Evolutionary conservation across 441 rosid genomes (phyloP).

Genomic region (Rhodomyrtus psidioides): DNA sequence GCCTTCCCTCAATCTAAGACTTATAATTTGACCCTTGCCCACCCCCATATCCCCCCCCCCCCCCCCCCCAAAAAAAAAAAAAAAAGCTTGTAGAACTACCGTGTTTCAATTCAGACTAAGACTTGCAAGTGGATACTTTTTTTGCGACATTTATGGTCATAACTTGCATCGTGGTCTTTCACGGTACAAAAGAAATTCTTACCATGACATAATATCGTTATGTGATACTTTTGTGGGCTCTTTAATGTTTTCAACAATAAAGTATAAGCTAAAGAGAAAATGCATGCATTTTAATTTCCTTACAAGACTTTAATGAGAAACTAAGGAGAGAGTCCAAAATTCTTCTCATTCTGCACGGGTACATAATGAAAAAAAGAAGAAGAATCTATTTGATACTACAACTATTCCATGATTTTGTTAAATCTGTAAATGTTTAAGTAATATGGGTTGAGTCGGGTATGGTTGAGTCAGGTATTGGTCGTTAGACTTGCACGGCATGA

Average conservation of each 20-base stretch:
- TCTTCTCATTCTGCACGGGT: not conserved
- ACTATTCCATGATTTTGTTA: too few relatives aligned
- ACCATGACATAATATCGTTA: not conserved
- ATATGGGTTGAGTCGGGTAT: too few relatives aligned
- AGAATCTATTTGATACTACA: too few relatives aligned
- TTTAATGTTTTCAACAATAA: not conserved
- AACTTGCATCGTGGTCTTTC: not conserved
- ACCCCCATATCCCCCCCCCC: too few relatives aligned
- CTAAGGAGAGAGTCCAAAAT: not conserved
- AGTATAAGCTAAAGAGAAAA: not conserved
- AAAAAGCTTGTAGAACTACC: not conserved
- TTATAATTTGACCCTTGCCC: too few relatives aligned
- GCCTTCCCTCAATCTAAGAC: too few relatives aligned
- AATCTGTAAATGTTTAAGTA: too few relatives aligned
- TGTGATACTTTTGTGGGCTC: not conserved
- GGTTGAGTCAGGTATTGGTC: too few relatives aligned
- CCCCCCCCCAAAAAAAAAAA: too few relatives aligned
- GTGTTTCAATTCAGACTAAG: not conserved
- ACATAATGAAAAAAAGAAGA: not conserved
- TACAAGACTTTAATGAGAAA: not conserved
- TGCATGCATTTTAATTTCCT: not conserved
- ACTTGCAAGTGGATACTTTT: not conserved
- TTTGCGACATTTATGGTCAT: not conserved
- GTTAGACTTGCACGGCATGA: too few relatives aligned
- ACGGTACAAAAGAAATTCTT: not conserved